These are phyloP conservation scores for Fistulina hepatica DNA, from an alignment of 1,284 basidiomycete genomes.

Conservation along the genomic window DNA sequence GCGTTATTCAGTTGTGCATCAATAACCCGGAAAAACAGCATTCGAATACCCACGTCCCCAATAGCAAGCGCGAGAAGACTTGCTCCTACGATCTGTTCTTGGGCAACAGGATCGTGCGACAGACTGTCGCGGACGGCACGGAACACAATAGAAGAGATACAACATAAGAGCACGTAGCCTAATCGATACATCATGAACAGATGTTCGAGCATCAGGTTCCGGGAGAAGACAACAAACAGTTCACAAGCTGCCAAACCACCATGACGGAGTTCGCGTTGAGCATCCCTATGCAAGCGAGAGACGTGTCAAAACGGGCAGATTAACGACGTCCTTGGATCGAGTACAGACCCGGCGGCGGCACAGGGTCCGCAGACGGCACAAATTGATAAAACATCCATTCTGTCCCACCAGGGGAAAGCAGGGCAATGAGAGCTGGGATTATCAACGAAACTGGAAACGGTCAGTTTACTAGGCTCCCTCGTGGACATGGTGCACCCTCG, in stretches of 20 bases:
- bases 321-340: no score
- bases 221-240: constrained; percentile 34
- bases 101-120: constrained; percentile 45
- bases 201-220: constrained; percentile 1
- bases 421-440: constrained; percentile 45
- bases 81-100: constrained; percentile 62
- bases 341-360: constrained; percentile 28
- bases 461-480: no score
- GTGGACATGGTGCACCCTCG: no score
- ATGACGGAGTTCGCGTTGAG: constrained; percentile 48
- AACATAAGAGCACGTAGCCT: constrained; percentile 61
- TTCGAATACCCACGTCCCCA: constrained; percentile 50
- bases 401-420: constrained; percentile 51
- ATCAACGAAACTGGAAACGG: constrained; percentile 41
- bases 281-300: no score
- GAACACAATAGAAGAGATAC: constrained; percentile 61
- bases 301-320: no score
- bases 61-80: constrained; percentile 54
- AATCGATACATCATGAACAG: not conserved
- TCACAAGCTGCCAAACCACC: constrained; percentile 62
- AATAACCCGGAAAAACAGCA: constrained; percentile 2
- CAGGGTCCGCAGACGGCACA: constrained; percentile 35
- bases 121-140: constrained; percentile 57
- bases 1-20: constrained; percentile 1
- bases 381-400: constrained; percentile 64